phyloP scores from a whole-genome alignment of 2,329 filamentous ascomycete species.

The Pestalotiopsis fici region DNA sequence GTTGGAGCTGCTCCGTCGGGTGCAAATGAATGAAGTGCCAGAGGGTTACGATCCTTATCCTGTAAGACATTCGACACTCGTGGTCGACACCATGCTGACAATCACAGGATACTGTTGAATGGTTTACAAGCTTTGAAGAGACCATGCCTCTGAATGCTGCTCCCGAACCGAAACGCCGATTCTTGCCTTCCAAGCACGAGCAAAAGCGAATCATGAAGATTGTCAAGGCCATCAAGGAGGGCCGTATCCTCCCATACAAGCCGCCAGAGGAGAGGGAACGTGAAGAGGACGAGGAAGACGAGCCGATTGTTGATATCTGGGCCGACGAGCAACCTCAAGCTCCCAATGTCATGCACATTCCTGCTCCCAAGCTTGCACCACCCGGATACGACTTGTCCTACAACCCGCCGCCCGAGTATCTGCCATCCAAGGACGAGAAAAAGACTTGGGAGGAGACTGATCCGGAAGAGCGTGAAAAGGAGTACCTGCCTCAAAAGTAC shows the following conservation, averaged over 20 bases:
- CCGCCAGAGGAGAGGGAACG: slow-evolving; percentile 67
- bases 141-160: slow-evolving; percentile 94
- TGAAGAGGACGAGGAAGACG: slow-evolving; percentile 71
- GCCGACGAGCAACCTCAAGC: slow-evolving; percentile 83
- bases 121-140: slow-evolving; percentile 88
- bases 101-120: slow-evolving; percentile 77
- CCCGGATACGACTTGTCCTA: slow-evolving; percentile 96
- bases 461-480: slow-evolving; percentile 86
- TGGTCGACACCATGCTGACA: background rate
- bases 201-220: slow-evolving; percentile 96
- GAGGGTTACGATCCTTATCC: slow-evolving; percentile 94
- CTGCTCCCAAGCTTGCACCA: slow-evolving; percentile 89
- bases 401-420: slow-evolving; percentile 91
- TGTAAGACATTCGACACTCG: slow-evolving; percentile 44
- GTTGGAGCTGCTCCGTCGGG: slow-evolving; percentile 81
- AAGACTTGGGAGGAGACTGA: slow-evolving; percentile 84
- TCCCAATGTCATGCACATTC: slow-evolving; percentile 90
- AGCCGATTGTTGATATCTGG: slow-evolving; percentile 87
- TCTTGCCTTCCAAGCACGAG: slow-evolving; percentile 95
- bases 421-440: slow-evolving; percentile 83
- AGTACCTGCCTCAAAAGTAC: slow-evolving; percentile 82
- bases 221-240: slow-evolving; percentile 92
- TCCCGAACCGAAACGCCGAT: slow-evolving; percentile 93
- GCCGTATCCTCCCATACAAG: slow-evolving; percentile 88
- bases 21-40: slow-evolving; percentile 86